A percentile compares a stretch with the other conserved stretches of the same genome.
phyloP scores from a whole-genome alignment of 495 filamentous ascomycete species.

The Hypoxylon fuscum region DNA sequence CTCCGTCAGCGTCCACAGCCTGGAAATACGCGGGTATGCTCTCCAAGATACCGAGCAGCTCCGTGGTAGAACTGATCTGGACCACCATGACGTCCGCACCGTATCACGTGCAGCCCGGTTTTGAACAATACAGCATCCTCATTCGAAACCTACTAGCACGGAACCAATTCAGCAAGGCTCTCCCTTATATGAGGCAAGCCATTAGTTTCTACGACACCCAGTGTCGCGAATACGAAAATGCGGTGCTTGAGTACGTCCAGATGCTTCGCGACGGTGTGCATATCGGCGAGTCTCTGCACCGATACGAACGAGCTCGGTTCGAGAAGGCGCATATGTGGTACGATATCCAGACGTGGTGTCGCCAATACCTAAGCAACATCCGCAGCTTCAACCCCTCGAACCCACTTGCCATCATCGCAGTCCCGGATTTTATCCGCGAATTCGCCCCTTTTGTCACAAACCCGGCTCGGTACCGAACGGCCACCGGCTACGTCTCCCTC shows the following conservation, averaged over 20 bases:
- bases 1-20: slow-evolving; percentile 34
- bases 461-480: slow-evolving; percentile 44
- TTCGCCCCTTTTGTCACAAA: slow-evolving; percentile 60
- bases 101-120: slow-evolving; percentile 42
- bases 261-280: slow-evolving; percentile 15
- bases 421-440: slow-evolving; percentile 58
- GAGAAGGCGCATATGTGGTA: slow-evolving; percentile 41
- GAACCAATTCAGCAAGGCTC: slow-evolving; percentile 15
- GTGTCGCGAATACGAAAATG: slow-evolving; percentile 41
- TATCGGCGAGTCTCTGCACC: slow-evolving; percentile 4
- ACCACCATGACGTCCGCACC: slow-evolving; percentile 46
- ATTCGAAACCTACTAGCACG: slow-evolving; percentile 42
- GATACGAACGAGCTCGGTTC: slow-evolving; percentile 33
- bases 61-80: slow-evolving; percentile 44
- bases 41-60: slow-evolving; percentile 24
- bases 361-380: slow-evolving; percentile 29
- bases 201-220: slow-evolving; percentile 37
- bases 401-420: slow-evolving; percentile 27
- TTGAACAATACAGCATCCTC: slow-evolving; percentile 44
- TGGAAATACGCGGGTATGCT: slow-evolving; percentile 38
- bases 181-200: slow-evolving; percentile 40
- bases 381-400: slow-evolving; percentile 12
- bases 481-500: slow-evolving; percentile 40
- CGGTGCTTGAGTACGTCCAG: slow-evolving; percentile 44
- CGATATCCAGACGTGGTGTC: slow-evolving; percentile 36